Evolutionary conservation across 306 rosid genomes (phyloP), one percentile per base, ranked within the genome.

Genomic region (Trifolium subterraneum): DNA sequence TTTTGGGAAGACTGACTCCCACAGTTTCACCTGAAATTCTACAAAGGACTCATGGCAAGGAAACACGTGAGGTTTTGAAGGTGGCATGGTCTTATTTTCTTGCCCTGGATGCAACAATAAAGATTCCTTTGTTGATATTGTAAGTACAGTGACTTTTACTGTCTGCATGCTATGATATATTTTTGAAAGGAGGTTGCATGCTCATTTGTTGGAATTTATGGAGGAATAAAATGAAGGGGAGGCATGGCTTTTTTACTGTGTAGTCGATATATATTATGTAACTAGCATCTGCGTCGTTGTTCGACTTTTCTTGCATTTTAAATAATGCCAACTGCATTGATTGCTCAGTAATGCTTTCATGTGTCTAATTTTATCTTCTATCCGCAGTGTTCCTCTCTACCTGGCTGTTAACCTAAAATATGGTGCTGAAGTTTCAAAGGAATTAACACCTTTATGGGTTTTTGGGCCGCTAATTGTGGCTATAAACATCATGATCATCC

Each of bases 391-490:
- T 62, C 97, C 98, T 61, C 54, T 79, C 58, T 93, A 89, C 86
- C 73, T 93, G 90, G 93, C 80, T 29, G 87, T 93, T 64, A 89
- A 93, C 64, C 63, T 73, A 50, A 70, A 61, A 44, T 91, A 86
- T 52, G 98, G 97, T 71, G 87, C 90, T 35, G 88, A 89, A 78
- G 96, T 91, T 88, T 89, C 96, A 2, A 93, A 85, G 77, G 98
- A 93, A 79, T 79, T 93, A 83, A 81, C 91, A 64, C 98, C 98
- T 45, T 83, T 93, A 70, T 93, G 98, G 98, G 45, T 91, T 84
- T 61, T 85, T 11, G 98, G 98, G 64, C 98, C 98, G 58, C 64
- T 91, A 10, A 50, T 89, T 41, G 55, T 84, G 71, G 97, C 93
- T 70, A 62, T 81, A 60, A 78, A 93, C 79, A 45, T 89, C 71